Evolutionary conservation across 345 rosid genomes (phyloP), one percentile per base, ranked within the genome.

Genomic region (Stellera chamaejasme): DNA sequence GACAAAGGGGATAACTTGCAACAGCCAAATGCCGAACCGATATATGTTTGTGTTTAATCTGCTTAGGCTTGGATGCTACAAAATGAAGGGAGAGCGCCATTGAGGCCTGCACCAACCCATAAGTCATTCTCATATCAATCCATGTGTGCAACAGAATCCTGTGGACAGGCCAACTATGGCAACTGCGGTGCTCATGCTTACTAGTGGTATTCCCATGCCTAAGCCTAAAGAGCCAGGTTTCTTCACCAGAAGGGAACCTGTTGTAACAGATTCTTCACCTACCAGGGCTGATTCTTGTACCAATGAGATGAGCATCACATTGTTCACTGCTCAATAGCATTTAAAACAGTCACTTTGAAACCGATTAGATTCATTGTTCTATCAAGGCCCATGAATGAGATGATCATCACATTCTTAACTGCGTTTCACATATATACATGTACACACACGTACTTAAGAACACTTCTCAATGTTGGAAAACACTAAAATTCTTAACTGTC

Each of bases 91-190:
- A 66, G 43, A 14, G 7, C 62, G 7, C 62, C 16, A 11, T 50
- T 58, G 66, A 61, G 19, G 36, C 56, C 5, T 27, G 19, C 9
- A 27, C 16, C 26, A 8, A 32, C 5, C 11, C 47, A 13, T 12
- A 42, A 12, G 60, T 48, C 1, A 23, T 60, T 2, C 5, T 54
- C n/a, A 23, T 61, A 56, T 56, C 54, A 10, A 50, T 68, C 43
- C 66, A 56, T 41, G 59, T 8, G 72, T 68, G 63, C 72, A 68
- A 50, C 57, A 51, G 45, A 11, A 58, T 41, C 54, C 55, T 13
- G 63, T 61, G 8, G 63, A 56, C 48, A 62, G 72, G 57, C 72
- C 63, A 52, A 46, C 16, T 46, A 62, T 68, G 66, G 44, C 63
- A 42, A 28, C 59, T 43, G 73, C 59, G 45, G 58, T 59, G 42